Conservation (phyloP, 2,329 filamentous ascomycete genomes). For the Cladophialophora carrionii region DNA sequence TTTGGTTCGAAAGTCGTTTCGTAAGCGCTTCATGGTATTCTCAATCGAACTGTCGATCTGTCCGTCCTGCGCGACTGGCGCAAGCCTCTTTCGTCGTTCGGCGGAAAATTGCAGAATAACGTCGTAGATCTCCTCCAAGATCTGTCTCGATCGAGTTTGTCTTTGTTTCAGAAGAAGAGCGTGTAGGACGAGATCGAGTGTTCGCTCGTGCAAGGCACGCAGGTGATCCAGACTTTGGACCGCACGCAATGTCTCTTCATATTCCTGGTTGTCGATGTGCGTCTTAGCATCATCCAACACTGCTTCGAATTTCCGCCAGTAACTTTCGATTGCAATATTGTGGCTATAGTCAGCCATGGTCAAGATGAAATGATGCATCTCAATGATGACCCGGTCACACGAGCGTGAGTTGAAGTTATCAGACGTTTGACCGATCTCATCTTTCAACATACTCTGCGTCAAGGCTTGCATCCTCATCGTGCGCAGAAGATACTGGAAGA, state of each 20-base stretch:
- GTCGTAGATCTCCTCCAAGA: slow-evolving; percentile 77
- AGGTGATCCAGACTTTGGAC: slow-evolving; percentile 68
- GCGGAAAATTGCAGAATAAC: slow-evolving; percentile 70
- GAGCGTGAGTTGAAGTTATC: slow-evolving; percentile 33
- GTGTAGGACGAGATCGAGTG: slow-evolving; percentile 75
- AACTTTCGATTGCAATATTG: slow-evolving; percentile 71
- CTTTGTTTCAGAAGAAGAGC: slow-evolving; percentile 73
- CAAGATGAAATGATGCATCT: slow-evolving; percentile 78
- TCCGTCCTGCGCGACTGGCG: too few species aligned
- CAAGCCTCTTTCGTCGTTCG: slow-evolving; percentile 38
- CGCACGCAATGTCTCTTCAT: slow-evolving; percentile 52
- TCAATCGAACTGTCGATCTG: slow-evolving; percentile 45
- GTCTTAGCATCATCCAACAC: slow-evolving; percentile 67
- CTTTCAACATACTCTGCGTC: slow-evolving; percentile 45
- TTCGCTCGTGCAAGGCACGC: slow-evolving; percentile 69
- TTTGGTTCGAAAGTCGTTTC: slow-evolving; percentile 70
- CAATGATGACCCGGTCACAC: slow-evolving; percentile 67
- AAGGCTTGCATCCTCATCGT: slow-evolving; percentile 79
- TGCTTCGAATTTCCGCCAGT: slow-evolving; percentile 71
- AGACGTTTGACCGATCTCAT: slow-evolving; percentile 33
- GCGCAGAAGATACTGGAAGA: slow-evolving; percentile 80
- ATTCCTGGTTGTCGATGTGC: slow-evolving; percentile 55
- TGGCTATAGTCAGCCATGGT: slow-evolving; percentile 77
- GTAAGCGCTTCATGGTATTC: slow-evolving; percentile 57
- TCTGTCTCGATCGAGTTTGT: slow-evolving; percentile 70